Percentiles rank a stretch among this genome's conserved stretches.
These are phyloP conservation scores for Penicillium crystallinum DNA, from an alignment of 495 filamentous ascomycete genomes.

Conservation along the genomic window DNA sequence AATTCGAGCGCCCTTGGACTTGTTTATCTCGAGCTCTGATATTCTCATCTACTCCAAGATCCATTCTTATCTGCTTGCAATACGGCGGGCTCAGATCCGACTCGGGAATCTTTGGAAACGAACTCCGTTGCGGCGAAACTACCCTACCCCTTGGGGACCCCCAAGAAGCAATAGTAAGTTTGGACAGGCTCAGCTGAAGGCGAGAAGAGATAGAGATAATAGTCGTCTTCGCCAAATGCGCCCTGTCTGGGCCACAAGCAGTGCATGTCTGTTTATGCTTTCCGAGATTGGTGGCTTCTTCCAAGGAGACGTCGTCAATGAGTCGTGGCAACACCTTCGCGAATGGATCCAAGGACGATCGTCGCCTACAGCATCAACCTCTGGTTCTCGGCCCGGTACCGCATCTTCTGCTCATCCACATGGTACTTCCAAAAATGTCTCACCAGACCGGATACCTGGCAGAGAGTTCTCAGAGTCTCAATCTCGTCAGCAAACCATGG, in stretches of 20 bases:
- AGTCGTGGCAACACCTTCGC: conserved; percentile 61
- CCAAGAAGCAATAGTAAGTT: conserved; percentile 55
- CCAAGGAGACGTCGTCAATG: conserved; percentile 81
- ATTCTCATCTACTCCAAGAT: conserved; percentile 74
- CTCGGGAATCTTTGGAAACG: conserved; percentile 82
- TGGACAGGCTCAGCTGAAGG: conserved; percentile 49
- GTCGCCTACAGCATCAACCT: conserved; percentile 10
- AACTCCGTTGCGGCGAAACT: conserved; percentile 65
- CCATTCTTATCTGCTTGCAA: conserved; percentile 78
- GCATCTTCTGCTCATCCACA: conserved; percentile 27
- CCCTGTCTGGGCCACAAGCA: conserved; percentile 78
- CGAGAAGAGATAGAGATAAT: conserved; percentile 55
- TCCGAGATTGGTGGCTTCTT: conserved; percentile 81
- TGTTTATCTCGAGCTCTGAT: conserved; percentile 75
- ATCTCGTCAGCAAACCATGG: conserved; percentile 23
- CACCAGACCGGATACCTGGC: conserved; percentile 1
- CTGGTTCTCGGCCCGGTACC: conserved; percentile 37
- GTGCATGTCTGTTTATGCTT: conserved; percentile 79
- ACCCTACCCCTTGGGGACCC: conserved; percentile 64
- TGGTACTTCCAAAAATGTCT: not conserved
- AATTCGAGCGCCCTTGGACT: conserved; percentile 74
- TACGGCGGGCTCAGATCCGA: conserved; percentile 75
- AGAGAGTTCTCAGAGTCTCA: conserved; percentile 16
- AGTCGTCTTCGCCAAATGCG: conserved; percentile 59
- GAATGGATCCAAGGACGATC: conserved; percentile 49